Base-by-base conservation (phyloP, 768 basidiomycete genomes). In the Grammothele lineata region DNA sequence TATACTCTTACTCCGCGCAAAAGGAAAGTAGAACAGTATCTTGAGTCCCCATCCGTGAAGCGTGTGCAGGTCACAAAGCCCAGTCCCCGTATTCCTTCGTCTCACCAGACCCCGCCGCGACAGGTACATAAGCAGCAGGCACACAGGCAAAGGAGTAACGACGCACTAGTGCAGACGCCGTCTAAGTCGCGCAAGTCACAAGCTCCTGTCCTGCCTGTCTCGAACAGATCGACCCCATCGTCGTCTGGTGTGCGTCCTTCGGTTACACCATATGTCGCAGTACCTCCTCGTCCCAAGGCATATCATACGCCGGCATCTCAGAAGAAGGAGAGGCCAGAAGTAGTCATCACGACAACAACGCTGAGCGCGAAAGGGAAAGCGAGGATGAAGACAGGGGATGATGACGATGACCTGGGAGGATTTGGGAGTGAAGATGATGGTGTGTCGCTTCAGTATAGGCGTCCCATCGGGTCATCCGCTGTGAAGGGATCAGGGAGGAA, bases 21-120 rank as follows among this genome's bases (percentile, higher is more conserved):
- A 60, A 76, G 87, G 41, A 91, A 89, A 57, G 70, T 75, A 3
- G 71, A 70, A 3, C 78, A 77, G 21, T 69, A 78, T 34, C 67
- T 85, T 5, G 69, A 76, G 30, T 83, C 85, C 0, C 85, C 88
- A 0, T 74, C 76, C 6, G 58, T 74, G 36, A 89, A 90, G 64
- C 84, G 87, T 43, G 49, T 71, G 35, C 69, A 75, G 23, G 57
- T 58, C 15, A 47, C 55, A 8, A 56, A 63, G 22, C 41, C 21
- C 40, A 54, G 8, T 37, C 56, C 21, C 38, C 55, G 35, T n/a
- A 6, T 21, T 17, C 37, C 21, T 22, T 18, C 40, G 53, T 45
- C 34, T 45, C 61, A 43, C 17, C 24, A 33, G 21, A 35, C 40
- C n/a, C 23, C 37, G 12, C 24, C 35, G 18, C 32, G 35, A 10